Evolutionary conservation across 164 flowering plant species (phyloP).

Genomic region (Houttuynia cordata): DNA sequence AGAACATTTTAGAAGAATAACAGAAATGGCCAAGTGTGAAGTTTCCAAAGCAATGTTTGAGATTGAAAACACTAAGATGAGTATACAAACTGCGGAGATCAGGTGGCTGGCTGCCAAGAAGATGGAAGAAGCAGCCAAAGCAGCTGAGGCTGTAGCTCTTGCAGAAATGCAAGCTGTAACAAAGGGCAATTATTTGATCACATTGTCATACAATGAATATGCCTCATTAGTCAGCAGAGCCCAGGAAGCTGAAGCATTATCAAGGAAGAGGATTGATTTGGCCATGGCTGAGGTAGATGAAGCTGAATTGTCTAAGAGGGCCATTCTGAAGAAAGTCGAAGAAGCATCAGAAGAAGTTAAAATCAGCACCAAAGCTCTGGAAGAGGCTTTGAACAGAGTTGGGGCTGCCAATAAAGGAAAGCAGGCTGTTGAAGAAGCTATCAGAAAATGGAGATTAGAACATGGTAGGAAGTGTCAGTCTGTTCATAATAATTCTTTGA

Average conservation of each 20-base stretch:
- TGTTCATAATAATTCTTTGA: conserved; percentile 40
- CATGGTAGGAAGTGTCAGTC: conserved; percentile 59
- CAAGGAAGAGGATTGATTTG: conserved; percentile 34
- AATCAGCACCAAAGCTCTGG: conserved; percentile 57
- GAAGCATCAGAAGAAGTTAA: conserved; percentile 72
- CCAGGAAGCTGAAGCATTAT: conserved; percentile 51
- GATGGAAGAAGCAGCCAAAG: conserved; percentile 86
- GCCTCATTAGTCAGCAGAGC: conserved; percentile 41
- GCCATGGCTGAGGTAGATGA: conserved; percentile 60
- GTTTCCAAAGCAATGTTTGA: conserved; percentile 47
- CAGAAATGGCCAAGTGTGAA: conserved; percentile 56
- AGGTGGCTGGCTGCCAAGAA: conserved; percentile 69
- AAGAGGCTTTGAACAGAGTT: conserved; percentile 67
- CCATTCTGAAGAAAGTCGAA: conserved; percentile 53
- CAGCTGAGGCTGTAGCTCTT: conserved; percentile 66
- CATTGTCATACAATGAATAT: conserved; percentile 71
- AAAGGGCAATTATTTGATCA: conserved; percentile 29
- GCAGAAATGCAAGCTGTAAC: conserved; percentile 64
- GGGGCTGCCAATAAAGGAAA: conserved; percentile 71
- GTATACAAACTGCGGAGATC: conserved; percentile 64
- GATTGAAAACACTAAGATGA: conserved; percentile 51
- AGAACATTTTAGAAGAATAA: conserved; percentile 55
- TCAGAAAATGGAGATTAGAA: conserved; percentile 80
- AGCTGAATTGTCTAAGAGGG: conserved; percentile 49
- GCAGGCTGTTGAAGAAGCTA: conserved; percentile 75